phyloP scores from a whole-genome alignment of 2,329 filamentous ascomycete species.

The Saccharata proteae region DNA sequence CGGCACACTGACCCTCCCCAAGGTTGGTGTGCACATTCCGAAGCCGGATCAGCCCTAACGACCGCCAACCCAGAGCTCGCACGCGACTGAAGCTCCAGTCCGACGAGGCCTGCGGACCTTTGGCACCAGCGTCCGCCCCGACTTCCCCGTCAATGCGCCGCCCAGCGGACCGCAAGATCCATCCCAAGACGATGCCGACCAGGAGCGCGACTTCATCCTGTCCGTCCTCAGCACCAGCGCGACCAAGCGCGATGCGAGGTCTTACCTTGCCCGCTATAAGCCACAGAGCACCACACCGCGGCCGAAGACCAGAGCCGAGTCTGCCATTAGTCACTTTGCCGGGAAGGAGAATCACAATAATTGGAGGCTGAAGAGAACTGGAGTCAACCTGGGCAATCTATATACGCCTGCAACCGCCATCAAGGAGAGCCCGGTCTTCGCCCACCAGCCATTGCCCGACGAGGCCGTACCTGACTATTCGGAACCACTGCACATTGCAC shows the following conservation, averaged over 20 bases:
- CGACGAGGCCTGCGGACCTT: not conserved
- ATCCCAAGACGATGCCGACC: constrained; percentile 6
- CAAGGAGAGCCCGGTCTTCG: constrained; percentile 48
- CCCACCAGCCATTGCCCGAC: constrained; percentile 36
- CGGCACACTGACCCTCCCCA: too few species aligned
- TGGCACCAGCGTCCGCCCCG: constrained; percentile 8
- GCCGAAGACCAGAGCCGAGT: constrained; percentile 10
- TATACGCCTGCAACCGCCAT: constrained; percentile 47
- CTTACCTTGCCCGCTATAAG: constrained; percentile 70
- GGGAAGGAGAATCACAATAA: constrained; percentile 19
- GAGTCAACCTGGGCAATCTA: constrained; percentile 49
- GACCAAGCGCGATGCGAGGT: constrained; percentile 83
- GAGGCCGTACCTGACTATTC: constrained; percentile 13
- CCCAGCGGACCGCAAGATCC: not conserved
- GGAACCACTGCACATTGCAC: constrained; percentile 55
- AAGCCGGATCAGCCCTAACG: too few species aligned
- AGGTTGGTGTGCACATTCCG: too few species aligned
- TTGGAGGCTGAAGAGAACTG: constrained; percentile 28
- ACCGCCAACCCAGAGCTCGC: not conserved
- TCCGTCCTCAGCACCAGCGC: constrained; percentile 79
- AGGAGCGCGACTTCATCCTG: constrained; percentile 39
- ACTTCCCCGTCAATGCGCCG: constrained; percentile 3
- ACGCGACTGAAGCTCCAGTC: constrained; percentile 1
- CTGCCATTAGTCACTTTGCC: constrained; percentile 8
- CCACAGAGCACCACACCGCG: constrained; percentile 11